A percentile compares a stretch with the other conserved stretches of the same genome.
These are phyloP conservation scores for Corylus heterophylla DNA, from an alignment of 306 rosid species.

Conservation along the genomic window DNA sequence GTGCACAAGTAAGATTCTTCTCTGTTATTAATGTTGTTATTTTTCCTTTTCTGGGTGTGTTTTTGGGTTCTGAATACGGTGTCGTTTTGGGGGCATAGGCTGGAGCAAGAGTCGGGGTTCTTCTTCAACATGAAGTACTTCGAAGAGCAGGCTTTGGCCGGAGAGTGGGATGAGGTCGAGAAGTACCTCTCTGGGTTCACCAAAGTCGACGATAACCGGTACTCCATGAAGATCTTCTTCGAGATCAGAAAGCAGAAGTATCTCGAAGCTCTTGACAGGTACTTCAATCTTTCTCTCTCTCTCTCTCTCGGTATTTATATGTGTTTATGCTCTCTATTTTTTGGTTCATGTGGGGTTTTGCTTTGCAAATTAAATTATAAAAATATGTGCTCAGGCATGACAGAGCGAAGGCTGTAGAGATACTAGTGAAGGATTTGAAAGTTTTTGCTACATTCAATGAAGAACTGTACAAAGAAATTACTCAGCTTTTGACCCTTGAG, in stretches of 20 bases:
- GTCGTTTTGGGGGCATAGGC: slow-evolving; percentile 36
- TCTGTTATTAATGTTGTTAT: neutral
- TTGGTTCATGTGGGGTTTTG: slow-evolving; percentile 5
- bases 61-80: neutral
- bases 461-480: slow-evolving; percentile 81
- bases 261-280: slow-evolving; percentile 96
- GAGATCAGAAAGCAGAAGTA: slow-evolving; percentile 91
- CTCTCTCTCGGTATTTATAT: neutral
- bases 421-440: slow-evolving; percentile 73
- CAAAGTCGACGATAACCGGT: slow-evolving; percentile 82
- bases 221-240: slow-evolving; percentile 84
- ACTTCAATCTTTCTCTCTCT: neutral
- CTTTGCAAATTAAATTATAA: slow-evolving; percentile 17
- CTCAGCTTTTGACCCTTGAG: slow-evolving; percentile 71
- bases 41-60: neutral
- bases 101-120: slow-evolving; percentile 91
- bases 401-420: slow-evolving; percentile 69
- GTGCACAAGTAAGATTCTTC: slow-evolving; percentile 58
- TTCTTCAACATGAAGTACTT: slow-evolving; percentile 90
- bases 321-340: slow-evolving; percentile 13
- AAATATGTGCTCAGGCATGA: slow-evolving; percentile 49
- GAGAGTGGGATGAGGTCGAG: slow-evolving; percentile 94
- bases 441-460: slow-evolving; percentile 73
- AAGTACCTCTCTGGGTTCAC: slow-evolving; percentile 82
- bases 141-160: slow-evolving; percentile 78